Base-by-base conservation (phyloP, 345 rosid genomes). In the Nephelium lappaceum region DNA sequence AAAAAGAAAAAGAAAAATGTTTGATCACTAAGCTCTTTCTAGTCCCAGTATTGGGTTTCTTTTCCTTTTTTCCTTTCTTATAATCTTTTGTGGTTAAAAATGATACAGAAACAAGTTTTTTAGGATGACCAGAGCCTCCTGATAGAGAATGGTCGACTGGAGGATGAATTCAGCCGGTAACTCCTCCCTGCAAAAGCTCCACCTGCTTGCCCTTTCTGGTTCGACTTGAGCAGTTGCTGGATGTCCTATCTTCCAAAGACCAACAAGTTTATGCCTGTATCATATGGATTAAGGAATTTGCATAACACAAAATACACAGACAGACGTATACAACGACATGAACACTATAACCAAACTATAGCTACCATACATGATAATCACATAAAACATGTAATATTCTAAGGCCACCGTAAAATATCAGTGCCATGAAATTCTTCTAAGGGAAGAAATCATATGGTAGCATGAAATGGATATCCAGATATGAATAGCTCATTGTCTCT, bases 191-290 rank as follows among this genome's bases (percentile, higher is more conserved):
- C 63, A 45, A 81, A 81, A 73, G 84, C 73, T 23, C 60, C 62
- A 24, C 79, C 82, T 5, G 6, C 79, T 65, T 11, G 80, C 11
- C 49, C 74, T 76, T 16, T 73, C 84, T 45, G 84, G 68, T 55
- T 81, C 69, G 10, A 68, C 67, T 8, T 47, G 80, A 19, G 69
- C 75, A 39, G 43, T 79, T 9, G 81, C 57, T 51, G 82, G 80
- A 41, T 61, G 51, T 63, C 86, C 82, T 65, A 81, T n/a, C 25
- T 75, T 69, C 79, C 69, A 68, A 27, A 64, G 60, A 11, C 79
- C 75, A 69, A 84, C 82, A 6, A 81, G 80, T 68, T 84, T 84
- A 72, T 78, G 82, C 53, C 84, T 84, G 82, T 39, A 67, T 27
- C 53, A 16, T 31, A 49, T 5, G 4, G 38, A 51, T 75, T 43